phyloP scores from a whole-genome alignment of 306 rosid species.

The Castanea crenata region DNA sequence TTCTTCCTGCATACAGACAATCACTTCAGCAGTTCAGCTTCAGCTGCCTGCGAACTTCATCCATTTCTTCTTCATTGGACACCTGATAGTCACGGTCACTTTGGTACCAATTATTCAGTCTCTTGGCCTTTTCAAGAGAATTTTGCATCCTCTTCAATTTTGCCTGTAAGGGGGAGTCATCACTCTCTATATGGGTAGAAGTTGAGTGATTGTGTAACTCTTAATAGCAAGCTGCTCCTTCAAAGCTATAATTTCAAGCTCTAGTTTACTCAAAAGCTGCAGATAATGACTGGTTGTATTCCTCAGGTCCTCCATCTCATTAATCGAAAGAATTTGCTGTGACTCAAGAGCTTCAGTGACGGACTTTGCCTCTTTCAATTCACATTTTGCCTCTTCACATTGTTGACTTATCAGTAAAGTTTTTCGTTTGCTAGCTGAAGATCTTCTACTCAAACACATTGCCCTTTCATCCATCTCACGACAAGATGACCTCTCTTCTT shows the following conservation, averaged over 20 bases:
- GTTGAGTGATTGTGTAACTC: slow-evolving; percentile 45
- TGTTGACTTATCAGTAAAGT: slow-evolving; percentile 42
- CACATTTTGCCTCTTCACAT: slow-evolving; percentile 44
- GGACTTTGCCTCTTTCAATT: slow-evolving; percentile 61
- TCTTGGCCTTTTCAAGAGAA: slow-evolving; percentile 92
- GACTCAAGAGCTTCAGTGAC: slow-evolving; percentile 77
- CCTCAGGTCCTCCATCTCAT: slow-evolving; percentile 71
- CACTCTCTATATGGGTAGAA: slow-evolving; percentile 32
- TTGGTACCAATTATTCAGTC: slow-evolving; percentile 65
- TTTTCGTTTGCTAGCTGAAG: slow-evolving; percentile 45
- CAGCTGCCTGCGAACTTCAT: slow-evolving; percentile 77
- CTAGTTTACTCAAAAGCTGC: slow-evolving; percentile 58
- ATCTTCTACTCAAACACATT: slow-evolving; percentile 44
- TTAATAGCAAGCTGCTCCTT: slow-evolving; percentile 48
- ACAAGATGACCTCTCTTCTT: slow-evolving; percentile 61
- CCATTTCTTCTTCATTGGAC: slow-evolving; percentile 88
- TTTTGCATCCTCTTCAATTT: slow-evolving; percentile 77
- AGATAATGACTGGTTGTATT: slow-evolving; percentile 40
- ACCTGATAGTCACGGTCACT: slow-evolving; percentile 72
- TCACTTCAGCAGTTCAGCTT: slow-evolving; percentile 95
- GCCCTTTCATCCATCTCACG: slow-evolving; percentile 56
- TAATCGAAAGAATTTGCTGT: slow-evolving; percentile 69
- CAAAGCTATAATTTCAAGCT: slow-evolving; percentile 56
- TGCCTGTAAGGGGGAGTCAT: slow-evolving; percentile 45
- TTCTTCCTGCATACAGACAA: slow-evolving; percentile 95